Base-by-base conservation (phyloP, 1,139 yeast species). In the Saccharomycopsis phalli region DNA sequence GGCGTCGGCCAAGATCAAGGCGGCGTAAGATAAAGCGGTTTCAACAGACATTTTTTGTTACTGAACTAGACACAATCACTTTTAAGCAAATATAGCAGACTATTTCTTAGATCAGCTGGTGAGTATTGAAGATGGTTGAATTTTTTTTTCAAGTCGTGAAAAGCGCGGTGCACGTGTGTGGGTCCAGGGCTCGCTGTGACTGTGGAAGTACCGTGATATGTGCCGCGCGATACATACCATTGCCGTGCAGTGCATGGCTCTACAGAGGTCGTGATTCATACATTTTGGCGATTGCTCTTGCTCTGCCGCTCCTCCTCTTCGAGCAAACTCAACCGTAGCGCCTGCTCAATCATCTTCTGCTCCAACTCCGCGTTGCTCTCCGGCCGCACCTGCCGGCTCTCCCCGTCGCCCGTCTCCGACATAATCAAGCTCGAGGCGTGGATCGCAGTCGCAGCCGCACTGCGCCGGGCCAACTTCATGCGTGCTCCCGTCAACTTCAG, bases 1-100 rank as follows among this genome's bases (percentile, higher is more conserved):
- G 61, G 95, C 84, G 70, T 88, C 97, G 58, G 96, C 95, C 71
- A 88, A 77, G 76, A 88, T 87, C 71, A 88, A 82, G 66, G 98
- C 93, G 68, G 97, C 96, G 61, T 62, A 65, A 47, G 70, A 65
- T 56, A 65, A 40, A 34, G 49, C 36, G 18, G 46, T 27, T 46
- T 46, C 66, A 56, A 63, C 57, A 57, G 39, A 26, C 42, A 32
- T 41, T 38, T 28, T 31, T 6, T 21, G 34, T 35, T 20, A 26
- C 40, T 34, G 47, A 52, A 53, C 58, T 55, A 55, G 58, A 55
- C 51, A 53, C 53, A 55, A 55, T 55, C 58, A 49, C 52, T 47
- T 47, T 50, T 50, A 47, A 49, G 49, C 34, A 33, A 34, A 33
- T 33, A 40, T 47, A 44, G 58, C 59, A 53, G 59, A 55, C 59